These are phyloP conservation scores for Daphne laureola DNA, from an alignment of 441 rosid species.

Conservation along the genomic window DNA sequence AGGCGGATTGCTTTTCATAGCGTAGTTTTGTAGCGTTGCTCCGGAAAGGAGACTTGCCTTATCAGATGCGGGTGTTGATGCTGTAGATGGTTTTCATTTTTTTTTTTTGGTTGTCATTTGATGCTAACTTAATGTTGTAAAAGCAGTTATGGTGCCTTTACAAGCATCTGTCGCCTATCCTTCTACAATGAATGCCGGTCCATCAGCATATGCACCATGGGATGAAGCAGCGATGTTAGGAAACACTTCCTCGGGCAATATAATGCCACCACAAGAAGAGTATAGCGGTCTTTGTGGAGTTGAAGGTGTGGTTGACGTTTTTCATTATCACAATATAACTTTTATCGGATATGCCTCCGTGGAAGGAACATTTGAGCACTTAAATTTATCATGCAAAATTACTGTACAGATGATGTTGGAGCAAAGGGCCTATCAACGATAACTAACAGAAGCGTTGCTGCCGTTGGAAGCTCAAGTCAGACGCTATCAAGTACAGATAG, in stretches of 20 bases:
- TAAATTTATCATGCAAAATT: slow-evolving; percentile 51
- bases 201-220: slow-evolving; percentile 48
- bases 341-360: slow-evolving; percentile 22
- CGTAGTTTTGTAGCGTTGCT: no score
- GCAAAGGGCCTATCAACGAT: slow-evolving; percentile 47
- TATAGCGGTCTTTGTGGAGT: slow-evolving; percentile 31
- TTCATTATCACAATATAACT: slow-evolving; percentile 8
- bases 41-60: no score
- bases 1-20: no score
- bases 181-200: slow-evolving; percentile 29
- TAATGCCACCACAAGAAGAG: slow-evolving; percentile 41
- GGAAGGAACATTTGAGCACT: slow-evolving; percentile 47
- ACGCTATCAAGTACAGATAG: slow-evolving; percentile 31
- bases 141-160: slow-evolving; percentile 49
- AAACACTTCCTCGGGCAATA: slow-evolving; percentile 32
- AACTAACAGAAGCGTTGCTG: slow-evolving; percentile 32
- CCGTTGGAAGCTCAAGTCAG: slow-evolving; percentile 37
- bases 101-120: no score
- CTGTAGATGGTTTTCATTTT: no score
- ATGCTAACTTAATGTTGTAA: slow-evolving; percentile 13
- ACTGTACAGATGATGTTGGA: slow-evolving; percentile 90
- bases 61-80: no score
- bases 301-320: slow-evolving; percentile 45
- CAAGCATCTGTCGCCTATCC: slow-evolving; percentile 50
- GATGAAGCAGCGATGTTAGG: slow-evolving; percentile 51